Conservation (phyloP, 768 basidiomycete species). For the Boletus vermiculosoides region DNA sequence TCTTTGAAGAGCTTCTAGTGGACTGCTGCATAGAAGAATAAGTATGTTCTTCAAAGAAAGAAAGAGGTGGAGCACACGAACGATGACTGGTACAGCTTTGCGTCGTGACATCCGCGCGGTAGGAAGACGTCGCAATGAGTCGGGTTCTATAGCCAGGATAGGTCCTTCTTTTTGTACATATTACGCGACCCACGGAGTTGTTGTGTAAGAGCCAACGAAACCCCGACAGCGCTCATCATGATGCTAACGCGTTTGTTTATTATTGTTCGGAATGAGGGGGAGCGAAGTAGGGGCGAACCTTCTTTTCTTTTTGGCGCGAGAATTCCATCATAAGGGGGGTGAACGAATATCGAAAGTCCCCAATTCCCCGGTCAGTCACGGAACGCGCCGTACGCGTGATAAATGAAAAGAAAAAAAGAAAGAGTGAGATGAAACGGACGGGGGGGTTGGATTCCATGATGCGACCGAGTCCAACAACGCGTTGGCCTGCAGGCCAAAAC, state of each 20-base stretch:
- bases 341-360: neutral
- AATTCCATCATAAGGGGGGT: slow-evolving; percentile 12
- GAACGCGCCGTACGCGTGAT: slow-evolving; percentile 14
- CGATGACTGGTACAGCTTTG: slow-evolving; percentile 12
- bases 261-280: slow-evolving; percentile 10
- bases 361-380: slow-evolving; percentile 15
- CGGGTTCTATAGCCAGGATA: slow-evolving; percentile 1
- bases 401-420: neutral
- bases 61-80: slow-evolving; percentile 12
- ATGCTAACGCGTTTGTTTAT: neutral
- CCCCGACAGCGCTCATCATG: slow-evolving; percentile 22
- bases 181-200: slow-evolving; percentile 7
- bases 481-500: slow-evolving; percentile 21
- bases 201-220: slow-evolving; percentile 13
- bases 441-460: slow-evolving; percentile 6
- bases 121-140: slow-evolving; percentile 11
- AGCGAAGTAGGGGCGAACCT: neutral
- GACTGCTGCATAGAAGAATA: slow-evolving; percentile 5
- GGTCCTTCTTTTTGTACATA: slow-evolving; percentile 22
- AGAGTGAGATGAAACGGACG: slow-evolving; percentile 21
- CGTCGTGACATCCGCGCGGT: slow-evolving; percentile 26
- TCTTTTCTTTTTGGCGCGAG: neutral
- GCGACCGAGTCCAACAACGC: slow-evolving; percentile 16
- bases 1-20: slow-evolving; percentile 15
- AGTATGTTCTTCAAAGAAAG: slow-evolving; percentile 3